These are phyloP conservation scores for Nannizziopsis barbatae DNA, from an alignment of 2,329 filamentous ascomycete genomes.

Conservation along the genomic window DNA sequence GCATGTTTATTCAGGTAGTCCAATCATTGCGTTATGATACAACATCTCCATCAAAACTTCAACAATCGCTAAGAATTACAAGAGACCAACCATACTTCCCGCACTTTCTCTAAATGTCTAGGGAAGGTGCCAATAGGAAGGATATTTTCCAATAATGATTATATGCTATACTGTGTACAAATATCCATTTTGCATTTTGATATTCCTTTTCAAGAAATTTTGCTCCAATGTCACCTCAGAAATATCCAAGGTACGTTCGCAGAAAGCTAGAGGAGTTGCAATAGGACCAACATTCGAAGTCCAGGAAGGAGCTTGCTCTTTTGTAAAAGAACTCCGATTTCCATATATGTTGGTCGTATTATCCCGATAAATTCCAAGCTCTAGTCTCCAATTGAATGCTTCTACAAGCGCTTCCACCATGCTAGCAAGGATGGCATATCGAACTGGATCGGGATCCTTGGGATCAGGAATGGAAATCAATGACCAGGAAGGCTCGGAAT, in stretches of 20 bases:
- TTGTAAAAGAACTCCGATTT: conserved; percentile 8
- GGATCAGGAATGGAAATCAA: conserved; percentile 20
- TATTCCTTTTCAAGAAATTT: conserved; percentile 11
- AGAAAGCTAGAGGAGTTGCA: conserved; percentile 6
- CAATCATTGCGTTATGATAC: too few relatives aligned
- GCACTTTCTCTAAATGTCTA: too few relatives aligned
- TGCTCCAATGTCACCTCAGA: conserved; percentile 4
- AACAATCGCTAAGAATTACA: too few relatives aligned
- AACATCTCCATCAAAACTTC: too few relatives aligned
- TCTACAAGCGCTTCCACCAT: conserved; percentile 19
- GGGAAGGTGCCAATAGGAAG: too few relatives aligned
- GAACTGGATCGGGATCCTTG: conserved; percentile 20
- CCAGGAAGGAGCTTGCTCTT: conserved; percentile 8
- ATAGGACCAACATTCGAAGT: conserved; percentile 8
- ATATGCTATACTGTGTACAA: conserved; percentile 9
- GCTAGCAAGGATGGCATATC: conserved; percentile 23
- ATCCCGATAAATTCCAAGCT: conserved; percentile 16
- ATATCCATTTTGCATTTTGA: conserved; percentile 10
- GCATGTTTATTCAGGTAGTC: too few relatives aligned
- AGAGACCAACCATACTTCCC: too few relatives aligned
- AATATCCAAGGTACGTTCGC: background rate
- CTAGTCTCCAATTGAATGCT: conserved; percentile 21
- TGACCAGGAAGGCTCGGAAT: conserved; percentile 18
- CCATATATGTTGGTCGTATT: conserved; percentile 5
- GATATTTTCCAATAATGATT: too few relatives aligned